Evolutionary conservation across 345 rosid genomes (phyloP).

Genomic region (Gossypioides kirkii): DNA sequence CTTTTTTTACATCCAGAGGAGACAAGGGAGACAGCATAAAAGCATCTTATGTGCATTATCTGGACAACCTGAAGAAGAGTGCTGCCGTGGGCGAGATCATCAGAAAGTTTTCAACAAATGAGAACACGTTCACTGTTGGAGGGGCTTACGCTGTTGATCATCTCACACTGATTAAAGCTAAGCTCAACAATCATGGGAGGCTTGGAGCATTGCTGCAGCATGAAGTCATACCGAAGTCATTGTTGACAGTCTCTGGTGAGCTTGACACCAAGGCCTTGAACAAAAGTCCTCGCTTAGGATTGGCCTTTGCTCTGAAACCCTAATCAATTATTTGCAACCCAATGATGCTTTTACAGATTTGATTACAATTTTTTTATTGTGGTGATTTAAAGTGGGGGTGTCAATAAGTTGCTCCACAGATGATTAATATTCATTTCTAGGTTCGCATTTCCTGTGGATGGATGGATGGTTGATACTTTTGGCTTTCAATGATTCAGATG

Average conservation of each 20-base stretch:
- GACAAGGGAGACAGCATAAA: constrained; percentile 83
- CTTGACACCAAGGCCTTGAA: constrained; percentile 80
- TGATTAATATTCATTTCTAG: constrained; percentile 6
- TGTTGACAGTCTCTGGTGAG: constrained; percentile 77
- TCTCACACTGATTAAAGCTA: constrained; percentile 70
- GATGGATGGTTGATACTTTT: not conserved
- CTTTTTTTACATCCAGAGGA: constrained; percentile 45
- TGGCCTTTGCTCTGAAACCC: constrained; percentile 79
- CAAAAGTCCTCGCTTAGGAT: constrained; percentile 74
- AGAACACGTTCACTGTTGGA: constrained; percentile 78
- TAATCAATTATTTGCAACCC: constrained; percentile 21
- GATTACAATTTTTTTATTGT: constrained; percentile 12
- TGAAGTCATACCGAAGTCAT: constrained; percentile 70
- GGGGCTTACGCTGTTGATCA: constrained; percentile 70
- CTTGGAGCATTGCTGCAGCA: constrained; percentile 85
- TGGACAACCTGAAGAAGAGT: constrained; percentile 58
- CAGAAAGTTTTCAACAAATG: constrained; percentile 81
- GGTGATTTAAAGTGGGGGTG: constrained; percentile 28
- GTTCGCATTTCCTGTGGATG: not conserved
- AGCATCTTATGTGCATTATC: constrained; percentile 70
- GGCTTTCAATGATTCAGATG: not conserved
- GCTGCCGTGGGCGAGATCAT: constrained; percentile 72
- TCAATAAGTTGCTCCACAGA: constrained; percentile 34
- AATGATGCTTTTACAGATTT: constrained; percentile 16
- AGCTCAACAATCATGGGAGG: constrained; percentile 76